Percentiles rank a stretch among this genome's conserved stretches.
These are phyloP conservation scores for Polysphondylium violaceum DNA, from an alignment of 78 protist species.

Conservation along the genomic window DNA sequence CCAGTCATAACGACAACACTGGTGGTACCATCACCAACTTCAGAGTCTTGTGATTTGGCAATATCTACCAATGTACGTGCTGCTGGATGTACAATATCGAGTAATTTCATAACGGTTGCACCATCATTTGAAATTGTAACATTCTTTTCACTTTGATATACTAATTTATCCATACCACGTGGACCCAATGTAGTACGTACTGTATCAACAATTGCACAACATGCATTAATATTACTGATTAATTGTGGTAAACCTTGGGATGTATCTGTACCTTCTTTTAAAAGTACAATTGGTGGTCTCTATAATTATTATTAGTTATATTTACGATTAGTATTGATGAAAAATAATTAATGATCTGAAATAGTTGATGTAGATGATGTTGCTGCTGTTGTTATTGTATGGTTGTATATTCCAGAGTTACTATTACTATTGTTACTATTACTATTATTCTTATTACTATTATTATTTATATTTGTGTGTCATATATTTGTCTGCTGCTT, in stretches of 20 bases:
- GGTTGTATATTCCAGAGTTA: too few species aligned
- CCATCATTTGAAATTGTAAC: constrained; percentile 99
- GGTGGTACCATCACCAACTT: constrained; percentile 99
- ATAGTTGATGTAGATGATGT: too few species aligned
- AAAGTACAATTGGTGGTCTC: constrained; percentile 96
- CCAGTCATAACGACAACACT: constrained; percentile 98
- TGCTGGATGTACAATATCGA: constrained; percentile 99
- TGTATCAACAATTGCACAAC: constrained; percentile 91
- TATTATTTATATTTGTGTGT: too few species aligned
- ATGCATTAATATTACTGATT: constrained; percentile 98
- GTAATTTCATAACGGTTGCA: constrained; percentile 99
- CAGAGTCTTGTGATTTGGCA: constrained; percentile 98
- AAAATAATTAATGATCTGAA: too few species aligned
- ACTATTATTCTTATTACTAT: too few species aligned
- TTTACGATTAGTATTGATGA: background rate
- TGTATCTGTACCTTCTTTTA: constrained; percentile 99
- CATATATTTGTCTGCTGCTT: too few species aligned
- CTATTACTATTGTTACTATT: too few species aligned
- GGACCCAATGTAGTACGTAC: constrained; percentile 92
- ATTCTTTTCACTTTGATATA: constrained; percentile 70
- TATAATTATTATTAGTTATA: background rate
- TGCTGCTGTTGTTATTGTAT: too few species aligned
- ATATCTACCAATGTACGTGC: constrained; percentile 99
- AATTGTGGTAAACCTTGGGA: constrained; percentile 99
- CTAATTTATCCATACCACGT: constrained; percentile 97